Evolutionary conservation across 345 rosid species (phyloP).

Genomic region (Salix dunnii): DNA sequence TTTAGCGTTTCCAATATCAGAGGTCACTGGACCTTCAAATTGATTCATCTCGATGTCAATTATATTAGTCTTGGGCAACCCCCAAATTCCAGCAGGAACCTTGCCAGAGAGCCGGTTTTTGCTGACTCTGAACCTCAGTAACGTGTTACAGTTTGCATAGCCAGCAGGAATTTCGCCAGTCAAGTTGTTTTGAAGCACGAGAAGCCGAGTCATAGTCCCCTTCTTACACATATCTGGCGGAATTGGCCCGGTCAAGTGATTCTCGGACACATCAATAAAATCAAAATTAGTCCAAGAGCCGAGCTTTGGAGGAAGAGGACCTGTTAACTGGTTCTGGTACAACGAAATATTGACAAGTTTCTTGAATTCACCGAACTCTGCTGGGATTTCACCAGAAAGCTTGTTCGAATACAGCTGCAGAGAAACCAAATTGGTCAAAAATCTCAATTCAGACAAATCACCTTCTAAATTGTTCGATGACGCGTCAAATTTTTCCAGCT

Average conservation of each 20-base stretch:
- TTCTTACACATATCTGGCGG: conserved; percentile 88
- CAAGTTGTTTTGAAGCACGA: conserved; percentile 66
- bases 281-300: conserved; percentile 70
- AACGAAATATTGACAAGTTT: conserved; percentile 65
- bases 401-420: conserved; percentile 58
- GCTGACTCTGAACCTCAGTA: conserved; percentile 68
- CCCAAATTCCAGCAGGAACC: conserved; percentile 81
- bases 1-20: conserved; percentile 56
- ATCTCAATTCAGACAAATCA: conserved; percentile 50
- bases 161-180: conserved; percentile 69
- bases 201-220: conserved; percentile 61
- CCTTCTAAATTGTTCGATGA: conserved; percentile 58
- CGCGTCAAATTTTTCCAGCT: conserved; percentile 58
- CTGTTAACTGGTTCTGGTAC: conserved; percentile 58
- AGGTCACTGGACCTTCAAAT: conserved; percentile 55
- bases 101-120: conserved; percentile 60
- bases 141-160: conserved; percentile 54
- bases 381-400: conserved; percentile 66
- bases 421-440: conserved; percentile 51
- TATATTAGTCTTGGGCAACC: conserved; percentile 56
- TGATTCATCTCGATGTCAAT: conserved; percentile 59
- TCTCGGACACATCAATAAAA: conserved; percentile 83
- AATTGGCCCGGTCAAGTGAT: conserved; percentile 60
- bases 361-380: conserved; percentile 63
- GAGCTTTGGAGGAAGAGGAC: conserved; percentile 62